Evolutionary conservation across 257 asterid genomes (phyloP).

Genomic region (Echium plantagineum): DNA sequence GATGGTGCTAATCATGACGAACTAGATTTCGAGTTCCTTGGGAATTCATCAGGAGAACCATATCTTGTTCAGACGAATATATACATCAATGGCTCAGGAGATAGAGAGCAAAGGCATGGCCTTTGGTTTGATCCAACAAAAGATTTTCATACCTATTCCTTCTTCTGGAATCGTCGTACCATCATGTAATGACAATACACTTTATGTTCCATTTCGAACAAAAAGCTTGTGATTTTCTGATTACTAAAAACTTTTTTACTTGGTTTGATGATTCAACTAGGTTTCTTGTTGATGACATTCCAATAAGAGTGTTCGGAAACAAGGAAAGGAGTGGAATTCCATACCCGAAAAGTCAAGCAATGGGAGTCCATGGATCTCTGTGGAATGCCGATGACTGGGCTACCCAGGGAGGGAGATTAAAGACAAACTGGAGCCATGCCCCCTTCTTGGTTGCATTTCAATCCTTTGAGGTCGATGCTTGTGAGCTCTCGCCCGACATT

Average conservation of each 20-base stretch:
- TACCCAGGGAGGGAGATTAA: constrained; percentile 51
- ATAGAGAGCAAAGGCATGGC: constrained; percentile 47
- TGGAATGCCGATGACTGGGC: constrained; percentile 69
- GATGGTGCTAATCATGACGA: constrained; percentile 47
- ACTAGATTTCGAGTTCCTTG: constrained; percentile 55
- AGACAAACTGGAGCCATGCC: constrained; percentile 46
- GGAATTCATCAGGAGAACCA: constrained; percentile 48
- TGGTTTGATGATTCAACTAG: constrained; percentile 9
- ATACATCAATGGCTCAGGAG: constrained; percentile 38
- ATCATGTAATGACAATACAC: constrained; percentile 21
- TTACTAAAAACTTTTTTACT: not conserved
- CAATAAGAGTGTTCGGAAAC: constrained; percentile 34
- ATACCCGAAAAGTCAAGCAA: constrained; percentile 37
- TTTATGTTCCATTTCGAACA: not conserved
- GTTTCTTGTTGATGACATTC: constrained; percentile 48
- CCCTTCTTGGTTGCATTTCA: constrained; percentile 37
- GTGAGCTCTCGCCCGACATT: constrained; percentile 21
- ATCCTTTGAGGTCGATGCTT: constrained; percentile 31
- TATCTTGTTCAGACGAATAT: constrained; percentile 49
- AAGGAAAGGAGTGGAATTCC: constrained; percentile 27
- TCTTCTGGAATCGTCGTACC: constrained; percentile 44
- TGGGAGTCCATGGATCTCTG: constrained; percentile 47
- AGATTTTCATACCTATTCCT: constrained; percentile 44
- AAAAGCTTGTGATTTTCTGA: not conserved
- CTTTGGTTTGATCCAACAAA: constrained; percentile 52